A percentile compares a stretch with the other conserved stretches of the same genome.
These are phyloP conservation scores for Neurospora sp. DNA, from an alignment of 495 filamentous ascomycete species.

Conservation along the genomic window DNA sequence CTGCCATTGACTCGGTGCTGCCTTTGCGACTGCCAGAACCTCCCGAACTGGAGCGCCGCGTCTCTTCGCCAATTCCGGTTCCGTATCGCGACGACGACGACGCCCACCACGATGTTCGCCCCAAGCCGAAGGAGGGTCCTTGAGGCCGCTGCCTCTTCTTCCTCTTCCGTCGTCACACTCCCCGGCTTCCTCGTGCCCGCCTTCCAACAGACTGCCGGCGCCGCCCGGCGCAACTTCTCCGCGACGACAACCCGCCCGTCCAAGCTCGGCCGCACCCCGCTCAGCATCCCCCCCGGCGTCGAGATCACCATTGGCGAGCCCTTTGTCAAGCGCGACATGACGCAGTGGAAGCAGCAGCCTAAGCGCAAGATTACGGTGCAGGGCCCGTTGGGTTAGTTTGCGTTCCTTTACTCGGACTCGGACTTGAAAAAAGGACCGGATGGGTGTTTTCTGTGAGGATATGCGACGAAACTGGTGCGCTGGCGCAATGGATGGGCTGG, in stretches of 20 bases:
- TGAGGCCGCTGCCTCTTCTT: constrained; percentile 19
- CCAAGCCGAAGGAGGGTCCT: constrained; percentile 36
- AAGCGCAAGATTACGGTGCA: constrained; percentile 52
- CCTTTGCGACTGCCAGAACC: neutral
- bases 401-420: neutral
- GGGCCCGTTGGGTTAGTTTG: constrained; percentile 59
- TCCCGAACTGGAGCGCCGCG: constrained; percentile 7
- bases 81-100: neutral
- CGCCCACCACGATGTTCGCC: constrained; percentile 35
- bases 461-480: neutral
- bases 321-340: constrained; percentile 37
- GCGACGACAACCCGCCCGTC: constrained; percentile 55
- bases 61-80: constrained; percentile 3
- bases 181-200: constrained; percentile 69
- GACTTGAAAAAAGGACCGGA: too few relatives aligned
- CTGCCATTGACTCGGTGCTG: neutral
- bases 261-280: constrained; percentile 71
- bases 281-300: constrained; percentile 79
- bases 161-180: constrained; percentile 33
- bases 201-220: constrained; percentile 36
- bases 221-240: constrained; percentile 47
- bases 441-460: too few relatives aligned
- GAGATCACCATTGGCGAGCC: constrained; percentile 57
- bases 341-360: constrained; percentile 41
- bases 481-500: neutral